Evolutionary conservation across 2,329 filamentous ascomycete genomes (phyloP), one percentile per base, ranked within the genome.

Genomic region (Penicillium occitanis): DNA sequence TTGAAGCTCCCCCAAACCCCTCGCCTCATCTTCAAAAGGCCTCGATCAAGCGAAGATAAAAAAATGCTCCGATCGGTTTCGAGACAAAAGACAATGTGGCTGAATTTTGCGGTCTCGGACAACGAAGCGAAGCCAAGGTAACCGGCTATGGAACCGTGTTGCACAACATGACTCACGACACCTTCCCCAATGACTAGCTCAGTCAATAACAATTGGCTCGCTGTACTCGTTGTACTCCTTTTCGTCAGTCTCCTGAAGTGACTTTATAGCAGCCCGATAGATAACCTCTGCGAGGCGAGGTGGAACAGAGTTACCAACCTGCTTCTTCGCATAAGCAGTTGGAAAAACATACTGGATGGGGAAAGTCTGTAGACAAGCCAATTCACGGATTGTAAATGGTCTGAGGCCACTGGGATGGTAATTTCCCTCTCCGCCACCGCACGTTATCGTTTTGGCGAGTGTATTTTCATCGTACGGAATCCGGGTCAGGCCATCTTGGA

Each of bases 281-380:
- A 84, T 60, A 5, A 75, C 76, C 62, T 76, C 73, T 0, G 79
- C 79, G 8, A 84, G 68, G 17, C 73, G 66, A 7, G 91, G 87
- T 0, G 92, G 90, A 17, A 94, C 92, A 0, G 91, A 91, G 71
- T 95, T 94, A 0, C 91, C 91, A 68, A 94, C 91, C 73, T 93
- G 90, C 68, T 81, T 84, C 69, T 85, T 71, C 0, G 75, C 73
- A 0, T 76, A 72, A 0, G 58, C 71, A 0, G 77, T 78, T 0
- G 78, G 68, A 71, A 94, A 93, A 0, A 75, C 74, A 73, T 91
- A 89, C 1, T 79, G 73, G 0, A 77, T 67, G 0, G 90, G 90
- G 62, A 95, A 95, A 0, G 88, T 88, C 69, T 92, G 90, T 0
- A 95, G 74, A 2, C 82, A 82, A 0, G 91, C 90, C 28, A 87